Evolutionary conservation across 371 early-diverging fungal genomes (phyloP).

Genomic region (Mucor velutinosus): DNA sequence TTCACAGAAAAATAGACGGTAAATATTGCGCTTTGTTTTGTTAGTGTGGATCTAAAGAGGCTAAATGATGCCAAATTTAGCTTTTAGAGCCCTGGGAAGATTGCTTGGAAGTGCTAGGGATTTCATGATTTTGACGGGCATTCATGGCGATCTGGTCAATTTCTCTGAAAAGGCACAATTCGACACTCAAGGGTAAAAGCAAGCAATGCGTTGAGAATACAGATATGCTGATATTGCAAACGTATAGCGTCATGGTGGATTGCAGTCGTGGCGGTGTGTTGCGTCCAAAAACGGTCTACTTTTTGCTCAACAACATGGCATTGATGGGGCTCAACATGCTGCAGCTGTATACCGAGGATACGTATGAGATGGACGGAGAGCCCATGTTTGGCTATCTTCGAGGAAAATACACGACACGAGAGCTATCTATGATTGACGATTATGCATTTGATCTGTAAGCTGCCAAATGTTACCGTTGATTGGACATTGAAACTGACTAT

Average conservation of each 20-base stretch:
- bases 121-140: constrained; percentile 34
- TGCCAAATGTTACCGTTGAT: background rate
- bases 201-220: background rate
- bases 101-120: constrained; percentile 64
- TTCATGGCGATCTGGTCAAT: constrained; percentile 46
- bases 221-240: background rate
- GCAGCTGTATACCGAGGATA: constrained; percentile 90
- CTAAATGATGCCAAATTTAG: constrained; percentile 33
- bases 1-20: constrained; percentile 70
- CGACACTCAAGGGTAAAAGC: constrained; percentile 64
- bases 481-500: background rate
- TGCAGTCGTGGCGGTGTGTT: constrained; percentile 84
- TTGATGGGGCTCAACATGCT: constrained; percentile 84
- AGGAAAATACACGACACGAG: constrained; percentile 70
- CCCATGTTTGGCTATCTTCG: constrained; percentile 88
- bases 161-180: constrained; percentile 70
- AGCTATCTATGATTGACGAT: constrained; percentile 73
- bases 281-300: constrained; percentile 59
- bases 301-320: constrained; percentile 71
- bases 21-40: constrained; percentile 1
- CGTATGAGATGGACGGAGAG: constrained; percentile 76
- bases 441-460: constrained; percentile 71
- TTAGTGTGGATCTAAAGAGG: background rate
- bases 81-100: constrained; percentile 79
- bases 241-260: constrained; percentile 77